Evolutionary conservation across 306 rosid species (phyloP).

Genomic region (Biancaea sappan): DNA sequence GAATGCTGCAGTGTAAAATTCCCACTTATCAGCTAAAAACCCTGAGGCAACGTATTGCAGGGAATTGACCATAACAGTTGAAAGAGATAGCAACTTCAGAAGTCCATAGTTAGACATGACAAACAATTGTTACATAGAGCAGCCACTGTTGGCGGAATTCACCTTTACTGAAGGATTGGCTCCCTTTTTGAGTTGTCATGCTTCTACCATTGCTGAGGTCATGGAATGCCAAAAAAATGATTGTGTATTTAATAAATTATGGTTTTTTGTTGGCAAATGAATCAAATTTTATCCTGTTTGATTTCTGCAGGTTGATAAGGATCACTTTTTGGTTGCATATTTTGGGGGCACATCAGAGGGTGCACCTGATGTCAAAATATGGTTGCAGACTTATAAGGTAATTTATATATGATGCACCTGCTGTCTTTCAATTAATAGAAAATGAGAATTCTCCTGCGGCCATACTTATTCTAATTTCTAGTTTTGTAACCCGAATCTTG

Average conservation of each 20-base stretch:
- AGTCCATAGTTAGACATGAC: conserved; percentile 41
- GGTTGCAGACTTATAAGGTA: conserved; percentile 85
- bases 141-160: conserved; percentile 59
- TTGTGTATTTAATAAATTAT: background rate
- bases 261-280: conserved; percentile 13
- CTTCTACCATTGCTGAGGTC: conserved; percentile 97
- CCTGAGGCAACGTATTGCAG: conserved; percentile 41
- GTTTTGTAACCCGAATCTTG: too few relatives aligned
- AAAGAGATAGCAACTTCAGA: conserved; percentile 24
- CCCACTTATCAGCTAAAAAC: conserved; percentile 16
- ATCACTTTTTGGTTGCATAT: conserved; percentile 78
- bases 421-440: conserved; percentile 2
- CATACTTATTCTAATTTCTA: conserved; percentile 20
- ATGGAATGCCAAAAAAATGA: background rate
- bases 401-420: background rate
- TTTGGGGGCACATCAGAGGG: conserved; percentile 83
- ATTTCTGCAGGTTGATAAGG: conserved; percentile 64
- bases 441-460: background rate
- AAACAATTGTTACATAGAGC: conserved; percentile 37
- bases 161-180: conserved; percentile 66
- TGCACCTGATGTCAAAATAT: conserved; percentile 87
- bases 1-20: background rate
- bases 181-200: conserved; percentile 83
- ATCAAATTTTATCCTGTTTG: conserved; percentile 19
- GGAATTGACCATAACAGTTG: conserved; percentile 16